These are phyloP conservation scores for Mycena haematopus DNA, from an alignment of 768 basidiomycete species.

Conservation along the genomic window DNA sequence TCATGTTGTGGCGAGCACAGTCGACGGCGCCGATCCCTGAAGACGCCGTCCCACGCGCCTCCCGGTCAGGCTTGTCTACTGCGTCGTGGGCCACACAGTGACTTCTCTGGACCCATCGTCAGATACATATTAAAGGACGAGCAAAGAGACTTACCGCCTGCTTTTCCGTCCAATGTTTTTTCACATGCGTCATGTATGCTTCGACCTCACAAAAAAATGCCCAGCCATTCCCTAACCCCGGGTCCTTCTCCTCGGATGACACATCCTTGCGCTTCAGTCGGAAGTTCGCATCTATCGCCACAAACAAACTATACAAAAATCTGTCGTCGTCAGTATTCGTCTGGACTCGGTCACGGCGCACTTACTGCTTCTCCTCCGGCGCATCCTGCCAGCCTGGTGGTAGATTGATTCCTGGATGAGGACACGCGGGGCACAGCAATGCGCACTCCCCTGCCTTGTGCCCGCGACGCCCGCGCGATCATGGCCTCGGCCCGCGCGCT, in stretches of 20 bases:
- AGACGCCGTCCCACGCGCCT: too few relatives aligned
- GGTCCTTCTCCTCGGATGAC: neutral
- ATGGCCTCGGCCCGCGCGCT: too few relatives aligned
- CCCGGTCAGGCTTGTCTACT: too few relatives aligned
- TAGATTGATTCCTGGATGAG: neutral
- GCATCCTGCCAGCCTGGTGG: neutral
- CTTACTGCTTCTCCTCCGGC: neutral
- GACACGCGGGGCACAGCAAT: neutral
- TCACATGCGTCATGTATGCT: neutral
- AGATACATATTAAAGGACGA: too few relatives aligned
- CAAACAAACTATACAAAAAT: neutral
- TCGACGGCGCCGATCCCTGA: too few relatives aligned
- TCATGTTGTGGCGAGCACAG: constrained; percentile 1
- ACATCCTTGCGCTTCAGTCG: neutral
- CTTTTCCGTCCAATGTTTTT: neutral
- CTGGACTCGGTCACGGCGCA: neutral
- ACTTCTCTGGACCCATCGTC: neutral
- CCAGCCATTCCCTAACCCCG: neutral
- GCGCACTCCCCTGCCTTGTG: neutral
- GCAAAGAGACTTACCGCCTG: neutral
- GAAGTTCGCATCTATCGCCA: too few relatives aligned
- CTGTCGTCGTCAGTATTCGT: neutral
- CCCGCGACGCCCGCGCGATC: neutral
- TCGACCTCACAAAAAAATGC: neutral
- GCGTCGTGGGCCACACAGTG: neutral